A percentile compares a stretch with the other conserved stretches of the same genome.
Evolutionary conservation across 2,329 filamentous ascomycete genomes (phyloP).

Genomic region (Alternaria triticimaculans): DNA sequence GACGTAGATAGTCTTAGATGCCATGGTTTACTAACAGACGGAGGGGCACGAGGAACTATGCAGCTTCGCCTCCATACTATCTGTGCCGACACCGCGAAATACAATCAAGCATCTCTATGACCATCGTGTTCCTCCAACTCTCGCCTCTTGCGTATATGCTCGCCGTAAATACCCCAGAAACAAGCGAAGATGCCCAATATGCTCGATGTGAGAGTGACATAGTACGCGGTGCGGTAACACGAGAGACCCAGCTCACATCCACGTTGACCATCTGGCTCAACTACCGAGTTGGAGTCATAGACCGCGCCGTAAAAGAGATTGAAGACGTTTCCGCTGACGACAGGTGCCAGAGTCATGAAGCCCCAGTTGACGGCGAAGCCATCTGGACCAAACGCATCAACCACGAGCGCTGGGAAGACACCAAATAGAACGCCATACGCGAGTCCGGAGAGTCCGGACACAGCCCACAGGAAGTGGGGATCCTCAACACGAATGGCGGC

Average conservation of each 20-base stretch:
- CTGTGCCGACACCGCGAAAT: background rate
- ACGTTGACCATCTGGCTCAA: slow-evolving; percentile 72
- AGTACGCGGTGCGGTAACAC: slow-evolving; percentile 84
- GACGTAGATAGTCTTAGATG: no score
- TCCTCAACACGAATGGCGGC: slow-evolving; percentile 77
- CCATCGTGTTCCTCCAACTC: slow-evolving; percentile 41
- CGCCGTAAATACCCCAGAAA: slow-evolving; percentile 72
- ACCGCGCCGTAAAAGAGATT: slow-evolving; percentile 88
- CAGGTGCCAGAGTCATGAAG: slow-evolving; percentile 87
- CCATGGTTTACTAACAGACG: no score
- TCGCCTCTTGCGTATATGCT: slow-evolving; percentile 50
- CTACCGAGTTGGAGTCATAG: slow-evolving; percentile 79
- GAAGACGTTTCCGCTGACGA: slow-evolving; percentile 88
- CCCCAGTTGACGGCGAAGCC: slow-evolving; percentile 97
- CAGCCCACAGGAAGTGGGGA: slow-evolving; percentile 75
- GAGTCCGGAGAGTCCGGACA: slow-evolving; percentile 84
- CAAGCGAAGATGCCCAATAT: slow-evolving; percentile 71
- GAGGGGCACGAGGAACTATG: no score
- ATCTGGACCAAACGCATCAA: slow-evolving; percentile 88
- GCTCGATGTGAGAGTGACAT: slow-evolving; percentile 76
- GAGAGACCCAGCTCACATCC: slow-evolving; percentile 77
- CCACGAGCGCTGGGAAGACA: slow-evolving; percentile 84
- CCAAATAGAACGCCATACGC: slow-evolving; percentile 95
- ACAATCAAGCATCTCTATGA: slow-evolving; percentile 37
- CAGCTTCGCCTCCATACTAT: background rate